Evolutionary conservation across 1,139 yeast genomes (phyloP), one percentile per base, ranked within the genome.

Genomic region (Yamadazyma atlantica): DNA sequence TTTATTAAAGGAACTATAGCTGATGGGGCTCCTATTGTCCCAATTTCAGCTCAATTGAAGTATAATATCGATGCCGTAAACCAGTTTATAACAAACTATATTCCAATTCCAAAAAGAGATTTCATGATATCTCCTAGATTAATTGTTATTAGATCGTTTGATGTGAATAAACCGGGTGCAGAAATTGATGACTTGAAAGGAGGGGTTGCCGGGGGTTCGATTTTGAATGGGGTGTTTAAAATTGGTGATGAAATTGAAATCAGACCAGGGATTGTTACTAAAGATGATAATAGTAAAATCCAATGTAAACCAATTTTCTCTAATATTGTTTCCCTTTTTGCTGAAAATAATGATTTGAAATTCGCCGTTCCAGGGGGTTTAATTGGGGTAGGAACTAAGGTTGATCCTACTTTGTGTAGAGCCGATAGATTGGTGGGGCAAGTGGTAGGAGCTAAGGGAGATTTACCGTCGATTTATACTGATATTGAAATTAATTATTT

Each of bases 311-410:
- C 98, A 35, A 92, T 94, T 58, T 87, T 86, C 70, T 89, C 97
- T 40, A 83, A 88, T 57, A 89, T 94, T 58, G 92, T 88, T 35
- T 85, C 97, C 15, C 75, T 94, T 52, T 90, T 90, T 63, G 98
- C 99, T 42, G 99, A 94, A 69, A 90, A 92, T 67, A 94, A 94
- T 58, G 97, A 90, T 64, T 80, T 94, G 67, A 92, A 92, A 64
- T 94, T 92, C 58, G 99, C 99, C 38, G 98, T 94, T 56, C 99
- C 99, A 35, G 99, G 99, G 80, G 99, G 99, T 50, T 80, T 94
- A 62, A 94, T 94, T 57, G 99, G 99, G 79, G 97, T 94, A 41
- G 99, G 99, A 73, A 92, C 98, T 41, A 87, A 88, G 69, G 96
- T 94, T 50, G 46, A 94, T 66, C 99, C 99, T 46, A 92, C 98